Evolutionary conservation across 2,329 filamentous ascomycete genomes (phyloP).

Genomic region (Didymella pomorum): DNA sequence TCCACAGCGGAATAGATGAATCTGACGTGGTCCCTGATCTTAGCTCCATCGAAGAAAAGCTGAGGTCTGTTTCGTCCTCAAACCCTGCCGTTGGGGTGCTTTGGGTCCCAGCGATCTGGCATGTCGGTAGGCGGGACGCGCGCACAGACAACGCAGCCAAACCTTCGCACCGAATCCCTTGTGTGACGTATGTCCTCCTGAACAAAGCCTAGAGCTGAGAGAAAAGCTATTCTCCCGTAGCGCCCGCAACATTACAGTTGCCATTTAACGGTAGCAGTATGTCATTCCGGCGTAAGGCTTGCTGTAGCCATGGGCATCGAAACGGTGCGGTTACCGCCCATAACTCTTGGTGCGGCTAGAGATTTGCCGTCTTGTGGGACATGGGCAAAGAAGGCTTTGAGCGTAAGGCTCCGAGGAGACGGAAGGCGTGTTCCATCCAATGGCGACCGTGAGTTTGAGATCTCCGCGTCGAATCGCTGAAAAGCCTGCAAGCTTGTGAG

Average conservation of each 20-base stretch:
- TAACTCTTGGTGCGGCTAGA: constrained; percentile 2
- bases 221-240: neutral
- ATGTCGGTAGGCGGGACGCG: neutral
- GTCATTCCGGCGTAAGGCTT: constrained; percentile 4
- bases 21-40: constrained; percentile 17
- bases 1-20: constrained; percentile 19
- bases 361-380: constrained; percentile 7
- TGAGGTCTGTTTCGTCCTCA: constrained; percentile 3
- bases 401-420: constrained; percentile 6
- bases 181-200: constrained; percentile 16
- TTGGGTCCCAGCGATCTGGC: constrained; percentile 18
- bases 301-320: neutral
- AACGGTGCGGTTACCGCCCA: neutral
- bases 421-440: constrained; percentile 7
- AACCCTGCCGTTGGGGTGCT: constrained; percentile 11
- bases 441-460: neutral
- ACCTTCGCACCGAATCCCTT: neutral
- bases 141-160: constrained; percentile 6
- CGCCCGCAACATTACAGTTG: neutral
- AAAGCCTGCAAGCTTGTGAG: constrained; percentile 20
- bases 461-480: constrained; percentile 4
- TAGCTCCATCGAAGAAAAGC: constrained; percentile 11
- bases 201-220: neutral
- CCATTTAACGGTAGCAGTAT: neutral
- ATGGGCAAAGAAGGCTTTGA: neutral